A percentile compares a stretch with the other conserved stretches of the same genome.
These are phyloP conservation scores for Xylaria telfairii DNA, from an alignment of 495 filamentous ascomycete genomes.

Conservation along the genomic window DNA sequence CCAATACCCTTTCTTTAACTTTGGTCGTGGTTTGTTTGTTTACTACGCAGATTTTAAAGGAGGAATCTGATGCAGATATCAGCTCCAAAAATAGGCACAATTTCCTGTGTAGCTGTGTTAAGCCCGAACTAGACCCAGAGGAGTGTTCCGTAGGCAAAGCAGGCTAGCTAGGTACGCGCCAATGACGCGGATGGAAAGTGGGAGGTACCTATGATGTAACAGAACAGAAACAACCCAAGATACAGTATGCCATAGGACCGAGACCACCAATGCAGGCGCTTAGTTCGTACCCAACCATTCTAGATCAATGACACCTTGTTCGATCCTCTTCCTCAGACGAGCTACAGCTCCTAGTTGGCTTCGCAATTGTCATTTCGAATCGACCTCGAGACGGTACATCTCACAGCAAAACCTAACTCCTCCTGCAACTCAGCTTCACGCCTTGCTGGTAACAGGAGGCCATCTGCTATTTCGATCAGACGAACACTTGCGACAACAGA, in stretches of 20 bases:
- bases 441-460: not conserved
- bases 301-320: slow-evolving; percentile 7
- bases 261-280: not conserved
- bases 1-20: not conserved
- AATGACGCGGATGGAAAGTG: not conserved
- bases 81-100: not conserved
- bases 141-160: not conserved
- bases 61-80: not conserved
- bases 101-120: not conserved
- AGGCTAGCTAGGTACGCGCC: not conserved
- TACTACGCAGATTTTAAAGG: not conserved
- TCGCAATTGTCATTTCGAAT: not conserved
- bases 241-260: not conserved
- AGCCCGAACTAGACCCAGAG: not conserved
- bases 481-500: not conserved
- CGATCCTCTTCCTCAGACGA: not conserved
- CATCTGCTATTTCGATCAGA: not conserved
- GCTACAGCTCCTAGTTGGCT: not conserved
- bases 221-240: not conserved
- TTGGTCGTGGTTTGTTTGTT: not conserved
- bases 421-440: not conserved
- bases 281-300: not conserved
- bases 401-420: not conserved
- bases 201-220: slow-evolving; percentile 17
- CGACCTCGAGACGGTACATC: not conserved